Percentiles rank a stretch among this genome's conserved stretches.
These are phyloP conservation scores for Epichloe sylvatica DNA, from an alignment of 2,329 filamentous ascomycete species.

Conservation along the genomic window DNA sequence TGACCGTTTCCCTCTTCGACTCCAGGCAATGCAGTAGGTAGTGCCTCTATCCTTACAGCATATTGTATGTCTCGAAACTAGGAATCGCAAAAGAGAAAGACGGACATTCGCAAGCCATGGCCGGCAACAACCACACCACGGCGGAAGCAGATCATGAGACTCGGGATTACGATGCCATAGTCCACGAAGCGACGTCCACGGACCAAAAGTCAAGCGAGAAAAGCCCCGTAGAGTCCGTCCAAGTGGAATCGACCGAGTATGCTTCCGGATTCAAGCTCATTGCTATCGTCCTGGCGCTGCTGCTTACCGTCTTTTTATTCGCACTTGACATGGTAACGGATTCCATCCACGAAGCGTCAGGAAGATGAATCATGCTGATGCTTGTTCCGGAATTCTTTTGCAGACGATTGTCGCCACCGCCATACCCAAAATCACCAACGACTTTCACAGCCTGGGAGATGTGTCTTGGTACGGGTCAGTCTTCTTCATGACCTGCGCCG, in stretches of 20 bases:
- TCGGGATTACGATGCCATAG: background rate
- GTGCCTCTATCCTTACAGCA: background rate
- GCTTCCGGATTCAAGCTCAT: background rate
- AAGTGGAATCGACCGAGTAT: background rate
- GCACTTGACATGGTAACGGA: background rate
- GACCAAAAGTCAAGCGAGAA: background rate
- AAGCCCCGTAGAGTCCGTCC: background rate
- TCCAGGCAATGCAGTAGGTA: background rate
- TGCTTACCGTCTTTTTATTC: background rate
- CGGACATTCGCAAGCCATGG: background rate
- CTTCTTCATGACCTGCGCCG: constrained; percentile 45
- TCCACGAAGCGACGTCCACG: background rate
- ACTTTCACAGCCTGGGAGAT: constrained; percentile 42
- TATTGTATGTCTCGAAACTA: background rate
- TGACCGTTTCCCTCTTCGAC: too few relatives aligned
- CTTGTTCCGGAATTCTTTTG: background rate
- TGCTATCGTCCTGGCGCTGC: background rate
- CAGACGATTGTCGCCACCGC: constrained; percentile 41
- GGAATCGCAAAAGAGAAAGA: background rate
- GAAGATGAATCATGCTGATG: background rate
- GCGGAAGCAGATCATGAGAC: background rate
- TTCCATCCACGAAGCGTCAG: background rate
- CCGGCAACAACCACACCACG: background rate
- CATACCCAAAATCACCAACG: constrained; percentile 39
- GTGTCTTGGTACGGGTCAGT: constrained; percentile 51